Base-by-base conservation (phyloP, 2,329 filamentous ascomycete species). In the Arachnopeziza araneosa region DNA sequence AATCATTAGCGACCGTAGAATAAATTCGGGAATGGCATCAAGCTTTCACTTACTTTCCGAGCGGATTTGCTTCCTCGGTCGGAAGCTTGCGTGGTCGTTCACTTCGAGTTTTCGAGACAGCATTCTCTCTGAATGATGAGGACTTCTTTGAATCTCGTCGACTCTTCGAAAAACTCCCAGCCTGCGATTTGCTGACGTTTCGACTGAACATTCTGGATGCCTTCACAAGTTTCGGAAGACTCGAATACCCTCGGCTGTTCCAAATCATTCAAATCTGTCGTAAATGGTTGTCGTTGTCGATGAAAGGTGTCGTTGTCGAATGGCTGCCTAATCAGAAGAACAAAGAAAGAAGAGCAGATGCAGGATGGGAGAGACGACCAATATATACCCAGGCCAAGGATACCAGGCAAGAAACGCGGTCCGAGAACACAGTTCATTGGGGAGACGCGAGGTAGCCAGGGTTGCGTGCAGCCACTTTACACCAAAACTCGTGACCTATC, bases 101-200 rank as follows among this genome's bases (percentile, higher is more conserved):
- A 32, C 64, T 62, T 24, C 71, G 69, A 61, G 66, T 66, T 57
- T 73, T 73, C n/a, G 70, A 72, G 36, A 73, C 67, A 2, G 68
- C 71, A 65, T 73, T 68, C n/a, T 73, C 71, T 56, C 71, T 62
- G 56, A 73, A 73, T 21, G 71, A 72, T 12, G 66, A 63, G 54
- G 67, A 69, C 24, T 59, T 61, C 54, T 68, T 71, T 19, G 65
- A 58, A 9, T 60, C 60, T 59, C 67, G 61, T 54, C 67, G 60
- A 62, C 66, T 67, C 51, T 62, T 66, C 22, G 70, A 69, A 63
- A 73, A 72, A 56, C 69, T 72, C 59, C 71, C 71, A 7, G 62
- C 69, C 48, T 71, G 68, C 55, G 70, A 70, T 60, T 66, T 68
- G 48, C 60, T 69, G 22, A 65, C 50, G 57, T 63, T 68, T 63